phyloP scores from a whole-genome alignment of 352 stramenopile genomes.

The Peronosclerospora sorghi region DNA sequence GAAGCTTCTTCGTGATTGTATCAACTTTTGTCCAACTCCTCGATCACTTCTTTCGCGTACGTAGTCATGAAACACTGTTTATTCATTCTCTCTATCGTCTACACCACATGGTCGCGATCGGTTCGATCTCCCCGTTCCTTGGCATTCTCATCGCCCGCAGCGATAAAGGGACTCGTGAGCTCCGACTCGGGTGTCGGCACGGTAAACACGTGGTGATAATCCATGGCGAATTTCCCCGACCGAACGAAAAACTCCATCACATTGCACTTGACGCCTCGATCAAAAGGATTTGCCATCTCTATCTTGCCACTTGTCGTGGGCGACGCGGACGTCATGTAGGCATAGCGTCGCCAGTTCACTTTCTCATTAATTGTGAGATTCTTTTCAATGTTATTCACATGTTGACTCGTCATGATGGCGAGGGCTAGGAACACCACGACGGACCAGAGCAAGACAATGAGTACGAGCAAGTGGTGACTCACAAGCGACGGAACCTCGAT shows the following conservation, averaged over 20 bases:
- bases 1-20: too few species aligned
- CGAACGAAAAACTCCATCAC: constrained; percentile 38
- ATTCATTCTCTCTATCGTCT: constrained; percentile 5
- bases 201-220: constrained; percentile 35
- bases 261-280: constrained; percentile 32
- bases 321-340: constrained; percentile 34
- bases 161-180: constrained; percentile 9
- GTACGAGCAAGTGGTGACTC: constrained; percentile 36
- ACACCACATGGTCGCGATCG: constrained; percentile 14
- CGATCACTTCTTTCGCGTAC: too few species aligned
- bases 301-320: constrained; percentile 9
- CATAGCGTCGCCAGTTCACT: constrained; percentile 75
- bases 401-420: constrained; percentile 50
- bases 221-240: constrained; percentile 18
- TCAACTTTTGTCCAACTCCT: too few species aligned
- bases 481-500: constrained; percentile 43
- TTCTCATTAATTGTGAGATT: constrained; percentile 79
- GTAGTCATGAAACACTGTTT: too few species aligned
- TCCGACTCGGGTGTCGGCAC: constrained; percentile 5
- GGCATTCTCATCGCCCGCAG: constrained; percentile 6
- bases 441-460: constrained; percentile 54
- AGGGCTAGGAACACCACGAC: constrained; percentile 36
- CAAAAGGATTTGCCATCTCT: constrained; percentile 30
- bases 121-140: constrained; percentile 3
- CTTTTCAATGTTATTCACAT: constrained; percentile 46